Evolutionary conservation across 2,329 filamentous ascomycete species (phyloP).

Genomic region (Fusarium concolor): DNA sequence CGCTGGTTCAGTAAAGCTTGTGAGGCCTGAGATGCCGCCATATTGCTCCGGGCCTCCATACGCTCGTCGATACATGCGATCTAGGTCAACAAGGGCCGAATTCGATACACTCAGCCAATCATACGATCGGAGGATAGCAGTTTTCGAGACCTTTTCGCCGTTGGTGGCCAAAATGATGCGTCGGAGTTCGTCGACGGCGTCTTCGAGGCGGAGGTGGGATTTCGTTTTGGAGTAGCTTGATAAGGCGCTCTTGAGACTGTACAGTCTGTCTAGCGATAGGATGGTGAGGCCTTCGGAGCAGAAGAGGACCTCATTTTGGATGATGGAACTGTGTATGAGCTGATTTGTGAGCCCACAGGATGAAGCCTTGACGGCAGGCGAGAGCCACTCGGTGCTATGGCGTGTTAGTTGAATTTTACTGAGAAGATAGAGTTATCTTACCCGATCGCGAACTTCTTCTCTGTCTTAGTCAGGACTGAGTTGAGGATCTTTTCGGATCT

Average conservation of each 20-base stretch:
- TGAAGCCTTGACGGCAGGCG: slow-evolving; percentile 57
- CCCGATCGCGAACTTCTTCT: slow-evolving; percentile 59
- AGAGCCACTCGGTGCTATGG: slow-evolving; percentile 56
- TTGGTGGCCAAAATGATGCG: slow-evolving; percentile 67
- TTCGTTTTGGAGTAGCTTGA: slow-evolving; percentile 65
- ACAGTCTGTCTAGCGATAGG: slow-evolving; percentile 70
- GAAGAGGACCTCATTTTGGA: slow-evolving; percentile 72
- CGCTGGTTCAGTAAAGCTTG: slow-evolving; percentile 37
- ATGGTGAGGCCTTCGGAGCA: slow-evolving; percentile 69
- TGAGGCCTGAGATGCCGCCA: slow-evolving; percentile 60
- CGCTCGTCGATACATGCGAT: slow-evolving; percentile 65
- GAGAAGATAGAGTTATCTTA: slow-evolving; percentile 33
- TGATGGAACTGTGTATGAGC: slow-evolving; percentile 66
- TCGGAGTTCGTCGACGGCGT: slow-evolving; percentile 72
- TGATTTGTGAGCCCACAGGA: slow-evolving; percentile 61
- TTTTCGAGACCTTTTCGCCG: slow-evolving; percentile 61
- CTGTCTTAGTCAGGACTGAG: slow-evolving; percentile 63
- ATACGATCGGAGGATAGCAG: slow-evolving; percentile 66
- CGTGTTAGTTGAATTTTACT: slow-evolving; percentile 16
- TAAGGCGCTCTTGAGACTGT: slow-evolving; percentile 72
- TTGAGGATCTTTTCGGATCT: slow-evolving; percentile 62
- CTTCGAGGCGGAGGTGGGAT: slow-evolving; percentile 62
- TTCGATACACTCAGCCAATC: slow-evolving; percentile 67
- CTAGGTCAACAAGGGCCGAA: slow-evolving; percentile 64
- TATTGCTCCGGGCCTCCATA: slow-evolving; percentile 63